Evolutionary conservation across 2,329 filamentous ascomycete genomes (phyloP).

Genomic region (Phyllosticta ampelicida): DNA sequence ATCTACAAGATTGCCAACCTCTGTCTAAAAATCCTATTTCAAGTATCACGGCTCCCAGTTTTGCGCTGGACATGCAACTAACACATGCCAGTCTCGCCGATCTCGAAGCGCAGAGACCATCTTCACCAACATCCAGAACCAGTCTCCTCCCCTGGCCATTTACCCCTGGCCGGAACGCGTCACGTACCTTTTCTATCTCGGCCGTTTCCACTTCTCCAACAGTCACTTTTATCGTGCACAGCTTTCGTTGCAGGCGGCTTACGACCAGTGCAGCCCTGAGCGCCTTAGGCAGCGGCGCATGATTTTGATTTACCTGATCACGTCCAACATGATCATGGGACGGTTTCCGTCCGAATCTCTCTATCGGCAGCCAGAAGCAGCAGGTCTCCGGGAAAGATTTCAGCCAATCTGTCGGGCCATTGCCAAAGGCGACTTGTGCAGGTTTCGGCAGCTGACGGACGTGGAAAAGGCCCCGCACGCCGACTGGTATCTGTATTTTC

Average conservation of each 20-base stretch:
- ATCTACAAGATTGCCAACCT: slow-evolving; percentile 91
- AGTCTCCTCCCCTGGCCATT: slow-evolving; percentile 66
- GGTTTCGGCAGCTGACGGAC: slow-evolving; percentile 57
- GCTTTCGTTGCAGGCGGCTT: slow-evolving; percentile 66
- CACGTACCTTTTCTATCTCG: slow-evolving; percentile 90
- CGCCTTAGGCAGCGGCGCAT: slow-evolving; percentile 57
- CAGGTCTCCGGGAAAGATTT: slow-evolving; percentile 55
- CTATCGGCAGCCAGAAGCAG: slow-evolving; percentile 59
- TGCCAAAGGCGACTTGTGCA: slow-evolving; percentile 59
- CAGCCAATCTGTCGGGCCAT: slow-evolving; percentile 63
- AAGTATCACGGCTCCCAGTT: slow-evolving; percentile 21
- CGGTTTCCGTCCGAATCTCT: slow-evolving; percentile 63
- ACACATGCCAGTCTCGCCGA: slow-evolving; percentile 51
- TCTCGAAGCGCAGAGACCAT: slow-evolving; percentile 77
- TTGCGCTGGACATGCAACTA: slow-evolving; percentile 22
- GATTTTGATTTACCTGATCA: slow-evolving; percentile 75
- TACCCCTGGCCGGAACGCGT: slow-evolving; percentile 83
- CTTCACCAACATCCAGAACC: slow-evolving; percentile 76
- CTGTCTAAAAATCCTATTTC: slow-evolving; percentile 77
- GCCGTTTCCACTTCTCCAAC: slow-evolving; percentile 78
- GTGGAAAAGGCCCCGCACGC: background rate
- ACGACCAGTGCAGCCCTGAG: slow-evolving; percentile 54
- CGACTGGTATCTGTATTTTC: slow-evolving; percentile 63
- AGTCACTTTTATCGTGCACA: slow-evolving; percentile 71
- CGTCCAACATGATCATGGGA: slow-evolving; percentile 73